A percentile compares a stretch with the other conserved stretches of the same genome.
phyloP scores from a whole-genome alignment of 116 monocot species.

The Papilionanthe hybrid region DNA sequence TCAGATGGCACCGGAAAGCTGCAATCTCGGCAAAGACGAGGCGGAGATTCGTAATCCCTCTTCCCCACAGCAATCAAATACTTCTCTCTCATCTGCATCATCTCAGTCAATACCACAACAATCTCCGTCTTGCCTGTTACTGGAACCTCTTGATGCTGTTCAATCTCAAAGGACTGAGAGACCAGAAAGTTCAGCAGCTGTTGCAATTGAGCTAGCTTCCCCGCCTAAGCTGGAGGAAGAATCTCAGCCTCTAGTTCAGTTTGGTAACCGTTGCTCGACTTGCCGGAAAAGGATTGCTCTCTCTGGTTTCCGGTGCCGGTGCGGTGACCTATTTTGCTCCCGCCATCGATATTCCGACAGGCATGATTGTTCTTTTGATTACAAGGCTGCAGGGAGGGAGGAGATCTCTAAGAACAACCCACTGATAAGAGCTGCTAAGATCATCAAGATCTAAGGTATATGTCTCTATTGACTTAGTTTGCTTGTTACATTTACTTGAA shows the following conservation, averaged over 20 bases:
- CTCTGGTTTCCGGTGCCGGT: conserved; percentile 82
- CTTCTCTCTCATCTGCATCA: background rate
- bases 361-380: conserved; percentile 83
- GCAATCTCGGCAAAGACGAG: conserved; percentile 8
- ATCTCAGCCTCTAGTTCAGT: background rate
- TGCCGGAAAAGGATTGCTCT: conserved; percentile 71
- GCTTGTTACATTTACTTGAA: background rate
- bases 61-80: background rate
- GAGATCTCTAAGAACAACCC: conserved; percentile 85
- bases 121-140: background rate
- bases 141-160: background rate
- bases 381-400: conserved; percentile 72
- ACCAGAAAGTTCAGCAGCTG: background rate
- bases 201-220: background rate
- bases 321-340: conserved; percentile 73
- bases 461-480: background rate
- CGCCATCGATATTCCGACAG: conserved; percentile 69
- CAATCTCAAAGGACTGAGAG: background rate
- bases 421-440: conserved; percentile 67
- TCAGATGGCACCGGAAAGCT: conserved; percentile 9
- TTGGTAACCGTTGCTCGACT: conserved; percentile 39
- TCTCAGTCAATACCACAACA: background rate
- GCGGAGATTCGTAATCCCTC: conserved; percentile 3
- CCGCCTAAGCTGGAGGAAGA: background rate
- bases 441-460: conserved; percentile 64